phyloP scores from a whole-genome alignment of 2,329 filamentous ascomycete species.

The Colletotrichum sp. region DNA sequence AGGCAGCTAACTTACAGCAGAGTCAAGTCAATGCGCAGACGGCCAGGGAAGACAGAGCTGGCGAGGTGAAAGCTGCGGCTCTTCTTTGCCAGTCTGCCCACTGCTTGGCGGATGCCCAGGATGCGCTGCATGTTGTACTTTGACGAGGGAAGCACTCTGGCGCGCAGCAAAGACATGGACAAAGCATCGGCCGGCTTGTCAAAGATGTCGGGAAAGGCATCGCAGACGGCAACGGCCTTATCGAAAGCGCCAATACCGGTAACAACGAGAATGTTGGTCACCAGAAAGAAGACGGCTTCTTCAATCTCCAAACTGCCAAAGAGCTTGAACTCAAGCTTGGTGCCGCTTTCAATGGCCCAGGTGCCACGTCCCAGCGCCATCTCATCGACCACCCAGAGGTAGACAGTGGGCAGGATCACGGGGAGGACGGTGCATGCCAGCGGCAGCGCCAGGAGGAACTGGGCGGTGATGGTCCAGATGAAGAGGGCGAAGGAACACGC shows the following conservation, averaged over 20 bases:
- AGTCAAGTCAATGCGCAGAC: slow-evolving; percentile 71
- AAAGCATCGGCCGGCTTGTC: slow-evolving; percentile 46
- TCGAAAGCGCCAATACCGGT: slow-evolving; percentile 74
- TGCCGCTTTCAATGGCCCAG: slow-evolving; percentile 73
- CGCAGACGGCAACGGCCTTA: slow-evolving; percentile 68
- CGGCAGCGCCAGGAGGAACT: slow-evolving; percentile 68
- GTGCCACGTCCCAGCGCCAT: slow-evolving; percentile 70
- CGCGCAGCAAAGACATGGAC: slow-evolving; percentile 57
- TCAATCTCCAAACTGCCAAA: slow-evolving; percentile 74
- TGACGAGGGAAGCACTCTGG: slow-evolving; percentile 48
- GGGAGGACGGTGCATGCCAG: slow-evolving; percentile 61
- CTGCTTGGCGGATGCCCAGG: slow-evolving; percentile 62
- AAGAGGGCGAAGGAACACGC: slow-evolving; percentile 69
- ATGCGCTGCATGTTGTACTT: slow-evolving; percentile 65
- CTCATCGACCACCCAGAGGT: slow-evolving; percentile 76
- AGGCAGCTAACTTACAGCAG: slow-evolving; percentile 53
- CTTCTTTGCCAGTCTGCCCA: slow-evolving; percentile 63
- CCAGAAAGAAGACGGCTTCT: slow-evolving; percentile 76
- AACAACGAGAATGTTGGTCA: slow-evolving; percentile 73
- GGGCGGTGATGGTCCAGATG: slow-evolving; percentile 67
- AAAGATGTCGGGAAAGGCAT: slow-evolving; percentile 66
- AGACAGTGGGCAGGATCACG: slow-evolving; percentile 68
- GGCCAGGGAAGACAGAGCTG: slow-evolving; percentile 71
- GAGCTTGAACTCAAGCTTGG: slow-evolving; percentile 67
- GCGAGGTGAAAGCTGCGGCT: slow-evolving; percentile 79